Evolutionary conservation across 805 yeast species (phyloP).

Genomic region (Saccharomycopsis malanga): DNA sequence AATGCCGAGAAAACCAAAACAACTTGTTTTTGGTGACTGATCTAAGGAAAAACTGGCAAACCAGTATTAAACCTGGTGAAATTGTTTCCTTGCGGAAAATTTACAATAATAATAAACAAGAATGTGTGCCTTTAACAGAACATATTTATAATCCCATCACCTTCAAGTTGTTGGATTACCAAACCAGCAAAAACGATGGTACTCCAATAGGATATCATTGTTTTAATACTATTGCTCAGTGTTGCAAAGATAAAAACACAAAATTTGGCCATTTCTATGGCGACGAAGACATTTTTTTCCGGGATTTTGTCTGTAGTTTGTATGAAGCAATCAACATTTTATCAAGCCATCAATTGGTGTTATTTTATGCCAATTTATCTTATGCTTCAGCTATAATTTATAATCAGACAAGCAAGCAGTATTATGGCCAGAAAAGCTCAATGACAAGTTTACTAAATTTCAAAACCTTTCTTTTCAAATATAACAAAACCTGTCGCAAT

Average conservation of each 20-base stretch:
- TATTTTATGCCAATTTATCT: background rate
- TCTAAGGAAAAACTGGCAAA: background rate
- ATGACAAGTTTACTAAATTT: background rate
- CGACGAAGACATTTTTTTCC: background rate
- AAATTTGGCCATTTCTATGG: conserved; percentile 28
- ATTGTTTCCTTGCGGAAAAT: background rate
- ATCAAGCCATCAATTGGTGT: background rate
- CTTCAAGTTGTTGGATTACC: background rate
- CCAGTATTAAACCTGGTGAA: background rate
- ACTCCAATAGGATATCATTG: too few species aligned
- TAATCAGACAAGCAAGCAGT: background rate
- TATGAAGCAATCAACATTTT: background rate
- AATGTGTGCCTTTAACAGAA: background rate
- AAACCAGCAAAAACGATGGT: too few species aligned
- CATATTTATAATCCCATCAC: background rate
- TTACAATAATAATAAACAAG: background rate
- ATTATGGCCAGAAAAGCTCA: background rate
- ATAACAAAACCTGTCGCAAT: background rate
- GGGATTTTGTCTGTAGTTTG: background rate
- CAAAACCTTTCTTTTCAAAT: background rate
- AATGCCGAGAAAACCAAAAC: background rate
- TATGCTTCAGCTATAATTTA: background rate
- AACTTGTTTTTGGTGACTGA: background rate
- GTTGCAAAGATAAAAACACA: background rate
- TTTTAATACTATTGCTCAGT: background rate